phyloP scores from a whole-genome alignment of 148 eudicot genomes.

The Agrostemma githago region DNA sequence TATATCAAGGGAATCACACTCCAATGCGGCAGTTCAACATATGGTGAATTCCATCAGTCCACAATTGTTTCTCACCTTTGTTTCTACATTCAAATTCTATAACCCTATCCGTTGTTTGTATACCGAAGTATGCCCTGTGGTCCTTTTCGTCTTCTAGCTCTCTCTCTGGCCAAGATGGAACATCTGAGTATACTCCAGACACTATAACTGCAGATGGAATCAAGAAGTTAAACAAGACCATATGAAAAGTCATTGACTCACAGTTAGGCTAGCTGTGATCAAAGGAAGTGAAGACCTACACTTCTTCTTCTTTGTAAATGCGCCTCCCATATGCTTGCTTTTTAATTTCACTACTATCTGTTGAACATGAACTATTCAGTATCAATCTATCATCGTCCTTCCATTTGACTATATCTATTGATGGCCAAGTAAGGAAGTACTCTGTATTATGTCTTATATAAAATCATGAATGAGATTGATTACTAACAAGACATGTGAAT shows the following conservation, averaged over 20 bases:
- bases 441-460: too few relatives aligned
- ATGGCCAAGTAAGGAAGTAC: neutral
- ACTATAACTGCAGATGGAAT: constrained; percentile 54
- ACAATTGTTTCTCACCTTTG: constrained; percentile 62
- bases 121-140: constrained; percentile 71
- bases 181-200: constrained; percentile 55
- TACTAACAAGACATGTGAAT: neutral
- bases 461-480: neutral
- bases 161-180: constrained; percentile 80
- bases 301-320: constrained; percentile 94
- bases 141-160: constrained; percentile 46
- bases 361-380: constrained; percentile 9
- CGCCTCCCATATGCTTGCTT: constrained; percentile 90
- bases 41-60: constrained; percentile 77
- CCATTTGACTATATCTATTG: neutral
- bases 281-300: constrained; percentile 43
- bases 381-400: neutral
- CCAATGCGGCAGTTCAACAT: constrained; percentile 60
- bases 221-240: constrained; percentile 15
- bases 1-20: constrained; percentile 16
- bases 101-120: constrained; percentile 67
- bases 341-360: constrained; percentile 86
- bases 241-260: constrained; percentile 13
- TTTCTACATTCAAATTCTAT: constrained; percentile 87
- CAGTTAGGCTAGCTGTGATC: neutral